Evolutionary conservation across 306 rosid genomes (phyloP), one percentile per base, ranked within the genome.

Genomic region (Notholithocarpus densiflorus): DNA sequence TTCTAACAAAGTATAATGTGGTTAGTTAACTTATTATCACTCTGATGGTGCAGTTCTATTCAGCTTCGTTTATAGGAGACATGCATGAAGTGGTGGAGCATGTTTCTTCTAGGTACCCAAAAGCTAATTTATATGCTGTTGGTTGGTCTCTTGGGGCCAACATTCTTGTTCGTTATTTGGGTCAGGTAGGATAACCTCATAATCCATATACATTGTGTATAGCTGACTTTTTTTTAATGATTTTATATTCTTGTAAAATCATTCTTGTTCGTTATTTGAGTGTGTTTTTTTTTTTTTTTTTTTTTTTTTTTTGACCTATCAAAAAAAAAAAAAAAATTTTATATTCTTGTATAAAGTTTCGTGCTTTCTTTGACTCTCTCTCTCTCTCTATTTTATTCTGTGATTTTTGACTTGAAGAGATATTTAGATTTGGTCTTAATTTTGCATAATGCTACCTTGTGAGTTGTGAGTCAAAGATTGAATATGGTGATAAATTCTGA

Each of bases 141-240:
- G 99, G 99, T 21, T 95, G 99, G 99, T 95, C 99, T 71, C 94
- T 95, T 56, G 99, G 99, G 4, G 99, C 96, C 48, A 95, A 95
- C 84, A 90, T 95, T 86, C 99, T 95, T 20, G 97, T 95, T 77
- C 94, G 87, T 64, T 95, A 95, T 76, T 78, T 95, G 89, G 99
- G 94, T 40, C 90, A 88, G 96, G 98, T 93, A 87, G 32, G 82
- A 71, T 56, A 14, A 20, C 51, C 48, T 9, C 10, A 54, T 52
- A 52, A 27, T 24, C 54, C 40, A 20, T 37, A 9, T 54, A 34
- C 57, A 19, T 8, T 19, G 72, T 10, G 45, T 18, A 31, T 9
- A 19, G 72, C 26, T 4, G 37, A 32, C 14, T 66, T 19, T 66
- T 32, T 23, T 66, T 66, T 48, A 34, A 15, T 31, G 2, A 34